Evolutionary conservation across 129 eudicot species (phyloP).

Genomic region (Dittrichia graveolens): DNA sequence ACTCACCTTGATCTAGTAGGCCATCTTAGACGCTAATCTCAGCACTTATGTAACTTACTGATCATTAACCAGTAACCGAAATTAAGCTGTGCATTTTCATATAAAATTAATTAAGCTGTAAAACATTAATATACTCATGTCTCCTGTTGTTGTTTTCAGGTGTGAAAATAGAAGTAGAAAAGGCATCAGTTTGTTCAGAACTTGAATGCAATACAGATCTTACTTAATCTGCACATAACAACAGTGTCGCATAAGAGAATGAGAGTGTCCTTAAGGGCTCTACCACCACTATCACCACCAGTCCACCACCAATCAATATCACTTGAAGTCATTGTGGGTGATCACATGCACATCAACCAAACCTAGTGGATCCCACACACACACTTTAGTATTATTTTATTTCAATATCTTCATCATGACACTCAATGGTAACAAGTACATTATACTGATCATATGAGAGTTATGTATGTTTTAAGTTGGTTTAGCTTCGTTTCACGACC

Average conservation of each 20-base stretch:
- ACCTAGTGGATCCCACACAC: conserved; percentile 25
- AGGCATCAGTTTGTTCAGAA: neutral
- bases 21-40: too few species aligned
- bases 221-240: conserved; percentile 16
- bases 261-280: conserved; percentile 18
- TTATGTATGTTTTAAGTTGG: neutral
- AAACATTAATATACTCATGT: neutral
- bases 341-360: conserved; percentile 32
- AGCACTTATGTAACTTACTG: neutral
- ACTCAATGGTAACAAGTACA: neutral
- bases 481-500: too few species aligned
- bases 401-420: conserved; percentile 19
- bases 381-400: neutral
- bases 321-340: conserved; percentile 23
- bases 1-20: too few species aligned
- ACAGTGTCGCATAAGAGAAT: conserved; percentile 34
- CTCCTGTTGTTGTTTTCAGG: conserved; percentile 22
- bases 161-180: conserved; percentile 32
- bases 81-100: neutral
- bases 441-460: conserved; percentile 7
- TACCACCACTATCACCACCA: conserved; percentile 25
- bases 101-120: conserved; percentile 17
- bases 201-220: conserved; percentile 25
- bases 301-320: neutral
- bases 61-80: neutral